Conservation (phyloP, 192 early-diverging fungal genomes). For the Umbelopsis sp. region DNA sequence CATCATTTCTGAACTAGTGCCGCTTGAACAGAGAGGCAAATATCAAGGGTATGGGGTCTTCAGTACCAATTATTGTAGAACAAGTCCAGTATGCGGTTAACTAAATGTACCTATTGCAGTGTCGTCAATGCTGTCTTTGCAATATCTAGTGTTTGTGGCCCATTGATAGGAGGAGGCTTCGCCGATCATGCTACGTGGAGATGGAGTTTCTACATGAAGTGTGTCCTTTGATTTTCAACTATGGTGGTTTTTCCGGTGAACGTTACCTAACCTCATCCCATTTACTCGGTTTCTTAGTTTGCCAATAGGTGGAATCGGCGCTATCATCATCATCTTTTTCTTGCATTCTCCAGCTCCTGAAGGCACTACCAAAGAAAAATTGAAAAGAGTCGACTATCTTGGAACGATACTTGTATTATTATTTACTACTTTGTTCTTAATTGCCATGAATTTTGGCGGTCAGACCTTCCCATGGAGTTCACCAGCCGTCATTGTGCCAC, state of each 20-base stretch:
- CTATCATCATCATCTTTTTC: constrained; percentile 43
- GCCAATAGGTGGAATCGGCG: constrained; percentile 38
- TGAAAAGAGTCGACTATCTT: constrained; percentile 62
- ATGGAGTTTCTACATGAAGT: constrained; percentile 49
- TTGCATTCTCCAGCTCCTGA: constrained; percentile 33
- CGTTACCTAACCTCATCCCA: too few relatives aligned
- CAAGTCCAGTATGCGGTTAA: background rate
- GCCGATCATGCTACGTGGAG: constrained; percentile 39
- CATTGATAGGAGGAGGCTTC: constrained; percentile 42
- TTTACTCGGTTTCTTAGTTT: constrained; percentile 25
- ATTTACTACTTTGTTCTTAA: constrained; percentile 56
- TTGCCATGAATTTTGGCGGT: constrained; percentile 70
- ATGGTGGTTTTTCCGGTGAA: background rate
- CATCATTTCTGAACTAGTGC: constrained; percentile 86
- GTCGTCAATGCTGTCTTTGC: constrained; percentile 43
- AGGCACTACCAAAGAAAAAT: constrained; percentile 44
- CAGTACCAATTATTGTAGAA: background rate
- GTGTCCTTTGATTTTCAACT: background rate
- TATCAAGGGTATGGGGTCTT: constrained; percentile 32
- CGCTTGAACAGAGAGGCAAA: constrained; percentile 82
- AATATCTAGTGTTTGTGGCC: constrained; percentile 34
- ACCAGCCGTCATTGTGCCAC: constrained; percentile 48
- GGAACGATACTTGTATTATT: constrained; percentile 51
- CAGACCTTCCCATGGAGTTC: constrained; percentile 59
- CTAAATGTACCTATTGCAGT: background rate